phyloP scores from a whole-genome alignment of 192 early-diverging fungal genomes.

The Cetraspora pellucida region DNA sequence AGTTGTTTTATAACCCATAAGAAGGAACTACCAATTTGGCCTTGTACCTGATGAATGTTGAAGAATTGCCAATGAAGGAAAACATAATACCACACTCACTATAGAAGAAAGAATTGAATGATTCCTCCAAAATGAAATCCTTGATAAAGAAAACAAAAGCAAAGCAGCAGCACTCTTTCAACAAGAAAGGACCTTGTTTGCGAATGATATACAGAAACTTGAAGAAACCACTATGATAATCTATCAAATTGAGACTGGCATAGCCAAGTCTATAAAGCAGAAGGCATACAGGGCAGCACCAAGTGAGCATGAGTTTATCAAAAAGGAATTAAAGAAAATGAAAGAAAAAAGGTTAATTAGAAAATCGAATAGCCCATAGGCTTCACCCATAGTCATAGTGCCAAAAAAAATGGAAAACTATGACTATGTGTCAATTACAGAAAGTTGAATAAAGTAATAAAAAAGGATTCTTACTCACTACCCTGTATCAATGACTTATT shows the following conservation, averaged over 20 bases:
- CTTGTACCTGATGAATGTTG: no score
- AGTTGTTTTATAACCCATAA: no score
- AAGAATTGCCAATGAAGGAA: no score
- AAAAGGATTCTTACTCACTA: conserved; percentile 44
- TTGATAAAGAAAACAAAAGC: no score
- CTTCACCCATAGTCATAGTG: conserved; percentile 44
- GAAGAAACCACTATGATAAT: not conserved
- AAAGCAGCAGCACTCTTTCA: not conserved
- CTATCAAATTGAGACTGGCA: not conserved
- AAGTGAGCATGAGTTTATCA: not conserved
- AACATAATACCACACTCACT: no score
- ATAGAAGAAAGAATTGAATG: no score
- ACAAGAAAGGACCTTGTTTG: not conserved
- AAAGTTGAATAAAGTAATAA: conserved; percentile 43
- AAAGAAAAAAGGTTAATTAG: not conserved
- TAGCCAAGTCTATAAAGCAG: not conserved
- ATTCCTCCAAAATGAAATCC: no score
- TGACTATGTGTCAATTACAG: conserved; percentile 49
- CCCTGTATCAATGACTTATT: conserved; percentile 46
- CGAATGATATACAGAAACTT: not conserved
- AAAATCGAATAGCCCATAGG: conserved; percentile 4
- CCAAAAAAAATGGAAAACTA: conserved; percentile 38
- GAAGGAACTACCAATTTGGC: no score
- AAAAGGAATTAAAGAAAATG: not conserved
- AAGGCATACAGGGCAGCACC: not conserved